Conservation (phyloP, 176 grass and related monocot genomes). For the Musa troglodytarum region DNA sequence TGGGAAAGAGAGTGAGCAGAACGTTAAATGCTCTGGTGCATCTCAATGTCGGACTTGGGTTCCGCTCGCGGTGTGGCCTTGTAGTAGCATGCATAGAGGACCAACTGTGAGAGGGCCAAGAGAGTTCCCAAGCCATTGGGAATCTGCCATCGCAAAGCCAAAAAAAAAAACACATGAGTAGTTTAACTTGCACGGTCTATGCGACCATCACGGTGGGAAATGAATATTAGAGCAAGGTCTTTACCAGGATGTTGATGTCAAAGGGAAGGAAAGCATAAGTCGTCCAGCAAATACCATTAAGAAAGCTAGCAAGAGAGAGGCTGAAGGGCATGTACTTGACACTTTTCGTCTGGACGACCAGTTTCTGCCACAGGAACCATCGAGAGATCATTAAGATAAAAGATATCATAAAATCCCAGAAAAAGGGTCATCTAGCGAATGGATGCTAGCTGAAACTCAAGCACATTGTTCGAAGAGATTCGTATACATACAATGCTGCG, state of each 20-base stretch:
- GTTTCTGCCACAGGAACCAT: constrained; percentile 19
- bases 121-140: constrained; percentile 49
- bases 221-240: background rate
- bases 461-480: too few species aligned
- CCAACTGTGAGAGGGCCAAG: constrained; percentile 38
- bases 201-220: too few species aligned
- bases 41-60: background rate
- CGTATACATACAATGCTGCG: too few species aligned
- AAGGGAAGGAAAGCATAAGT: constrained; percentile 61
- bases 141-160: constrained; percentile 31
- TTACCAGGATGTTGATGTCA: constrained; percentile 53
- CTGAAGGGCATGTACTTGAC: constrained; percentile 68
- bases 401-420: too few species aligned
- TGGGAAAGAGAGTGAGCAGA: too few species aligned
- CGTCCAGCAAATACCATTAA: constrained; percentile 66
- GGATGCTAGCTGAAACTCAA: too few species aligned
- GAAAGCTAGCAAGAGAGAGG: constrained; percentile 38
- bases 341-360: constrained; percentile 56
- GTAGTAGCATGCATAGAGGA: constrained; percentile 62
- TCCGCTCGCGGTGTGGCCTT: constrained; percentile 6
- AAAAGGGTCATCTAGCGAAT: too few species aligned
- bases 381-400: background rate
- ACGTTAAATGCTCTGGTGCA: background rate
- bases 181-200: too few species aligned
- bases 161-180: background rate